Conservation (phyloP, 2,329 filamentous ascomycete genomes). For the Aspergillus vadensis region DNA sequence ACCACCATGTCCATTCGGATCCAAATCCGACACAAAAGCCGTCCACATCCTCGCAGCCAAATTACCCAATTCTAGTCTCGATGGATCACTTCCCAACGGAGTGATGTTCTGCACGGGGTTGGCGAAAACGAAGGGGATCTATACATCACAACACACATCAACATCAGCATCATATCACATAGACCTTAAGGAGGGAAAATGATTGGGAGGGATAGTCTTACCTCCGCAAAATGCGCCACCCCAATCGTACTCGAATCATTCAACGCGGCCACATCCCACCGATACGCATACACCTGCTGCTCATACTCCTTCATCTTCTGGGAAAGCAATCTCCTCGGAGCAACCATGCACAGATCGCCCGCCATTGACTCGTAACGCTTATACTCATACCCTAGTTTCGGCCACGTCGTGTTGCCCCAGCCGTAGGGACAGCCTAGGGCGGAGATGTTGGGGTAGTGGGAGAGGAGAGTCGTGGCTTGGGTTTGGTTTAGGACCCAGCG, state of each 20-base stretch:
- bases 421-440: conserved; percentile 50
- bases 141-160: neutral
- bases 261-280: conserved; percentile 34
- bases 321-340: conserved; percentile 32
- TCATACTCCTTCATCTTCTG: conserved; percentile 26
- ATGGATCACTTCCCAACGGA: conserved; percentile 26
- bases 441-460: conserved; percentile 56
- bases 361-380: conserved; percentile 36
- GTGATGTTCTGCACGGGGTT: conserved; percentile 35
- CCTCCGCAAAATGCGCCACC: conserved; percentile 36
- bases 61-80: conserved; percentile 29
- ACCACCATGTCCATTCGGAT: conserved; percentile 34
- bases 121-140: conserved; percentile 37
- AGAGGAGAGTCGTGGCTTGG: conserved; percentile 44
- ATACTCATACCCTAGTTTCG: conserved; percentile 28
- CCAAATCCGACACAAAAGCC: conserved; percentile 31
- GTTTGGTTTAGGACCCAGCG: conserved; percentile 31
- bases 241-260: conserved; percentile 31
- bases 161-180: neutral
- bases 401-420: conserved; percentile 37
- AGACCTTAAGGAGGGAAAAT: too few relatives aligned
- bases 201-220: conserved; percentile 1
- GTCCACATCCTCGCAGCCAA: conserved; percentile 37
- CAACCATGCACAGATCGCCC: conserved; percentile 32
- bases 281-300: conserved; percentile 29